These are phyloP conservation scores for Penicillium egyptiacum DNA, from an alignment of 495 filamentous ascomycete genomes.

Conservation along the genomic window DNA sequence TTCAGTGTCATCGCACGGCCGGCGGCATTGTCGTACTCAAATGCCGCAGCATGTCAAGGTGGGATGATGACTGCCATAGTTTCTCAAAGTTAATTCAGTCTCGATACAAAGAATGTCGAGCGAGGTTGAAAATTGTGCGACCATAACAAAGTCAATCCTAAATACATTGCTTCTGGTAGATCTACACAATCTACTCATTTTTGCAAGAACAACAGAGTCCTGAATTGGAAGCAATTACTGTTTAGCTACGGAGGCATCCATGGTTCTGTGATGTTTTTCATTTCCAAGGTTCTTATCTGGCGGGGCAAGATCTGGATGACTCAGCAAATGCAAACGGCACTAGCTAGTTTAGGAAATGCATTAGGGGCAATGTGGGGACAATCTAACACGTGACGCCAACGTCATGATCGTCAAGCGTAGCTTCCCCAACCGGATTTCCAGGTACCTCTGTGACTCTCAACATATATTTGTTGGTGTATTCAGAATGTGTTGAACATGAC, in stretches of 20 bases:
- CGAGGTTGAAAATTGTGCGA: background rate
- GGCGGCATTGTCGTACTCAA: constrained; percentile 5
- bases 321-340: background rate
- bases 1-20: constrained; percentile 4
- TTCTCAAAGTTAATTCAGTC: background rate
- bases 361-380: constrained; percentile 11
- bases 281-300: constrained; percentile 7
- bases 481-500: constrained; percentile 43
- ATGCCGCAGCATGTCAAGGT: constrained; percentile 6
- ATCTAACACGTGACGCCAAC: constrained; percentile 26
- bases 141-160: background rate
- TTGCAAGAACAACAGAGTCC: background rate
- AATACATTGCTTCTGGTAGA: background rate
- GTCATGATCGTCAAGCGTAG: constrained; percentile 15
- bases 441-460: background rate
- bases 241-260: constrained; percentile 4
- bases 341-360: background rate
- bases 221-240: background rate
- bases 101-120: constrained; percentile 1
- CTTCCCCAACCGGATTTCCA: constrained; percentile 26
- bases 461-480: constrained; percentile 5
- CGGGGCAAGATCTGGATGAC: constrained; percentile 10
- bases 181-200: background rate
- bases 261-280: constrained; percentile 2
- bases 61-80: constrained; percentile 2